Base-by-base conservation (phyloP, 805 yeast genomes). In the Saccharomyces paradoxus region DNA sequence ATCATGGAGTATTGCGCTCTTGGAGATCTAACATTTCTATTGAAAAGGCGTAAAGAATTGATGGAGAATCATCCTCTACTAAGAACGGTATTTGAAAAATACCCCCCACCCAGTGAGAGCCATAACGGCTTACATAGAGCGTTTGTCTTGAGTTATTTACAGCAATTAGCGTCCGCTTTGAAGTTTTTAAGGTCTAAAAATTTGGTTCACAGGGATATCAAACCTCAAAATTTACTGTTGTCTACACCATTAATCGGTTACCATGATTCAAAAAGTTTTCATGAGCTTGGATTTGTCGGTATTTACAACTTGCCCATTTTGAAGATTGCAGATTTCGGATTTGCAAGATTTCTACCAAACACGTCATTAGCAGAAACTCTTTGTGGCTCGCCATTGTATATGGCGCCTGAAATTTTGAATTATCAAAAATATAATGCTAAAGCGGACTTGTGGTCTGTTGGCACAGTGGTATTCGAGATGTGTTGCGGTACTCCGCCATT, bases 391-490 rank as follows among this genome's bases (percentile, higher is more conserved):
- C 99, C 99, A 2, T 78, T 94, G 48, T 94, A 94, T 71, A 94
- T 94, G 99, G 99, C 99, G 0, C 99, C 99, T 0, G 99, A 94
- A 72, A 94, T 94, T 50, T 75, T 94, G 62, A 78, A 96, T 58
- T 91, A 89, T 66, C 97, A 94, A 68, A 94, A 90, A 71, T 94
- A 94, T 73, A 90, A 91, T 62, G 99, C 98, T 4, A 91, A 90
- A 68, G 98, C 97, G 0, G 99, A 94, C 68, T 72, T 94, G 59
- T 94, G 99, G 99, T 90, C 97, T 6, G 96, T 92, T 4, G 99
- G 99, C 3, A 95, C 98, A 0, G 98, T 94, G 1, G 74, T 91
- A 12, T 94, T 85, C 71, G 99, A 94, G 71, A 91, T 94, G 97
- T 80, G 88, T 12, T 90, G 88, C 30, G 98, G 98, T n/a, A 86